Conservation (phyloP, 169 alveolate species). For the Hepatocystis sp. region DNA sequence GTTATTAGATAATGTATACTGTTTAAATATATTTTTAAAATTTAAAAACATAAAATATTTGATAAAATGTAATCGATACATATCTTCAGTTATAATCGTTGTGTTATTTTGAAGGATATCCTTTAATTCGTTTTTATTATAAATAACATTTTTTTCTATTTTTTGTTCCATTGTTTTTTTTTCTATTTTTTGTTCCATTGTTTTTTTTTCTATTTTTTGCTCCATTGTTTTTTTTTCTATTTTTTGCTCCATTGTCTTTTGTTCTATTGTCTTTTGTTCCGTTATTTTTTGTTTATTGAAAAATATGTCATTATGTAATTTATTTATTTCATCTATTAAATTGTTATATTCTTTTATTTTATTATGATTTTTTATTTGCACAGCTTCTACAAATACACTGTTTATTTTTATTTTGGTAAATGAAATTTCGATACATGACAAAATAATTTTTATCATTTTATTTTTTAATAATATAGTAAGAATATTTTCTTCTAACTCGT, state of each 20-base stretch:
- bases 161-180: no score
- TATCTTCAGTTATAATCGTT: constrained; percentile 18
- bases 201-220: not conserved
- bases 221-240: no score
- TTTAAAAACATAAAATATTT: constrained; percentile 65
- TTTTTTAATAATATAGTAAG: constrained; percentile 35
- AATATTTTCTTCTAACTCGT: not conserved
- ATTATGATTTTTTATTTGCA: constrained; percentile 20
- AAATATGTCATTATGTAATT: constrained; percentile 18
- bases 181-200: no score
- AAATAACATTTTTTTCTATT: no score
- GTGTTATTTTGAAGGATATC: no score
- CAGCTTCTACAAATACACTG: constrained; percentile 45
- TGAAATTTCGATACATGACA: constrained; percentile 50
- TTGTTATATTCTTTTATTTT: constrained; percentile 12
- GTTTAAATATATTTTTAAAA: constrained; percentile 25
- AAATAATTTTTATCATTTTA: constrained; percentile 24
- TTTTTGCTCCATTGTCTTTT: no score
- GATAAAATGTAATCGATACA: constrained; percentile 51
- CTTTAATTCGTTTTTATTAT: no score
- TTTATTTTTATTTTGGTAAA: constrained; percentile 8
- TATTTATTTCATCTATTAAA: constrained; percentile 18
- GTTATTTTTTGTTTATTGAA: no score
- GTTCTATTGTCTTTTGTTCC: no score
- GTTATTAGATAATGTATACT: constrained; percentile 60